Percentiles rank a stretch among this genome's conserved stretches.
Evolutionary conservation across 2,329 filamentous ascomycete species (phyloP).

Genomic region (Fusarium sp.): DNA sequence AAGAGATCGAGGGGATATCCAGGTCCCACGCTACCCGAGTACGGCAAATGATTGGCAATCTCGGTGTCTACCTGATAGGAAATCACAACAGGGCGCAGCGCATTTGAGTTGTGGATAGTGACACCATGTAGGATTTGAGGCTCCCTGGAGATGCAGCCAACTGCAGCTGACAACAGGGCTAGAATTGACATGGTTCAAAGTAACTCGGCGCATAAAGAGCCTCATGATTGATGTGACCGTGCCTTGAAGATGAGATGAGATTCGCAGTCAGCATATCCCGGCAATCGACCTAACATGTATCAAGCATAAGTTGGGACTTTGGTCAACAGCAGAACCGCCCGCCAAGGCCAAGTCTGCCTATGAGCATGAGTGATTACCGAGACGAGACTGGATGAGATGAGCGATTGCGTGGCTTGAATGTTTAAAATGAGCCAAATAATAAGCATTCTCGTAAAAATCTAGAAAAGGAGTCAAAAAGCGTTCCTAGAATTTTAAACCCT

Average conservation of each 20-base stretch:
- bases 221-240: conserved; percentile 2
- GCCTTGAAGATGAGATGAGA: conserved; percentile 6
- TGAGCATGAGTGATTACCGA: conserved; percentile 17
- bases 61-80: conserved; percentile 36
- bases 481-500: conserved; percentile 10
- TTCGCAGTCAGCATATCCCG: background rate
- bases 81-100: conserved; percentile 28
- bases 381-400: conserved; percentile 12
- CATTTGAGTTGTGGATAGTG: conserved; percentile 21
- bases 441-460: background rate
- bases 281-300: background rate
- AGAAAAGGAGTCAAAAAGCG: background rate
- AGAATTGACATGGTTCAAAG: background rate
- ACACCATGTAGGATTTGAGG: conserved; percentile 23
- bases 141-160: background rate
- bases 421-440: background rate
- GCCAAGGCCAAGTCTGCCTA: conserved; percentile 18
- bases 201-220: background rate
- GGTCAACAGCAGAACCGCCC: conserved; percentile 9
- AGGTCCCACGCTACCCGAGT: conserved; percentile 21
- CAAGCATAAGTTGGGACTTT: background rate
- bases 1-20: conserved; percentile 5
- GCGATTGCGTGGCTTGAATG: conserved; percentile 14
- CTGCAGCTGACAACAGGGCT: background rate
- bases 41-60: conserved; percentile 38